Evolutionary conservation across 805 yeast genomes (phyloP).

Genomic region (Candida parachauliodes): DNA sequence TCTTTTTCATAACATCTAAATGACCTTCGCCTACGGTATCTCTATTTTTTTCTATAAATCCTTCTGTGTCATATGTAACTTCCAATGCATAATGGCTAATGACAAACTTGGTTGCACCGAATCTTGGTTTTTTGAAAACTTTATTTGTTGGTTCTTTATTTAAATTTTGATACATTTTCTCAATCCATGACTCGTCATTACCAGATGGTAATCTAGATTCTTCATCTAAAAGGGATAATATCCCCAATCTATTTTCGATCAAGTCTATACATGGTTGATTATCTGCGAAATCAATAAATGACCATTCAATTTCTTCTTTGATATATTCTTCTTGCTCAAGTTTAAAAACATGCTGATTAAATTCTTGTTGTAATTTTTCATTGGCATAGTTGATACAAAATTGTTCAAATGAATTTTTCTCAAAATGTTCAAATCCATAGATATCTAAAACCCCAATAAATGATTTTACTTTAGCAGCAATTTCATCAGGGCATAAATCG

Average conservation of each 20-base stretch:
- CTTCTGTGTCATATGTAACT: constrained; percentile 87
- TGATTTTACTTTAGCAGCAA: constrained; percentile 53
- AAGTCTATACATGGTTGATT: constrained; percentile 94
- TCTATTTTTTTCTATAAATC: constrained; percentile 94
- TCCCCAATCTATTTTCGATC: constrained; percentile 86
- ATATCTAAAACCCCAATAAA: constrained; percentile 97
- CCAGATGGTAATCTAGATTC: constrained; percentile 95
- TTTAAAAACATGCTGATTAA: constrained; percentile 95
- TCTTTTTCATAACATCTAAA: constrained; percentile 70
- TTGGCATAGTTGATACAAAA: constrained; percentile 96
- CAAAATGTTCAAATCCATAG: constrained; percentile 96
- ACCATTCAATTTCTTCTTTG: constrained; percentile 92
- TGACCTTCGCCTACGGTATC: constrained; percentile 97
- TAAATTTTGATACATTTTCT: constrained; percentile 81
- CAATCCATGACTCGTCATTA: constrained; percentile 86
- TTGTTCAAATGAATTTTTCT: constrained; percentile 91
- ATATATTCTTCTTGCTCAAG: constrained; percentile 95
- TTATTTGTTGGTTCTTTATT: constrained; percentile 71
- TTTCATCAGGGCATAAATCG: constrained; percentile 75
- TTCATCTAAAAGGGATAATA: constrained; percentile 85
- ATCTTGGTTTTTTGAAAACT: constrained; percentile 88
- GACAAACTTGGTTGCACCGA: constrained; percentile 86
- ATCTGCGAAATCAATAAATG: constrained; percentile 91
- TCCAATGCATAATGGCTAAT: constrained; percentile 94
- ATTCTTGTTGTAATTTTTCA: constrained; percentile 95